Evolutionary conservation across 2,329 filamentous ascomycete species (phyloP), one percentile per base, ranked within the genome.

Genomic region (Pseudopithomyces chartarum): DNA sequence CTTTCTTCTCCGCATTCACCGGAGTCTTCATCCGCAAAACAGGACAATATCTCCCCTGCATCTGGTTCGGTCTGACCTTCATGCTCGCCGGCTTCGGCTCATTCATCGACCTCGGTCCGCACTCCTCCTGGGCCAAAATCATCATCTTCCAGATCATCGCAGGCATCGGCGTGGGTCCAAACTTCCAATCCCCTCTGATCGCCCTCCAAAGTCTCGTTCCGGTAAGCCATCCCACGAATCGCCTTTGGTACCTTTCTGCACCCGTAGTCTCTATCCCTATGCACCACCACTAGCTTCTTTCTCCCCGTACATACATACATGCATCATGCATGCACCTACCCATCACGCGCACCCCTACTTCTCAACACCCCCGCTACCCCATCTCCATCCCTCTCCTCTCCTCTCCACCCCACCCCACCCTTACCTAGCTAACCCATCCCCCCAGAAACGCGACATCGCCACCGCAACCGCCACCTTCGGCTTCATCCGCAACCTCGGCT

Each of bases 161-260:
- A 11, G 76, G 76, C 42, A 70, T 77, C 44, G 76, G 76, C 36
- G 79, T 88, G 5, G 88, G 88, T 0, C 87, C 87, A 6, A 87
- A 89, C 65, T 90, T 91, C 74, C 87, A 91, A 68, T 79, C 84
- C 1, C 87, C 88, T 2, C 80, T 91, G 7, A 86, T 91, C 50
- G 87, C 87, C 0, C 77, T 90, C 6, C 89, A 91, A 72, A 84
- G 85, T 20, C 82, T 84, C 48, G 81, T 89, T 26, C 79, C 84
- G 54, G 71, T 74, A 71, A 59, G 70, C 61, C 29, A 32, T 43
- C 40, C 29, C 44, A 19, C 8, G 8, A 29, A 29, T 29, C 26
- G 26, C 8, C 26, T 8, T 29, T 8, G 26, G 8, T 29, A 29
- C 26, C 26, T 8, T 29, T 8, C 26, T 29, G 26, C 26, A 29